Conservation (phyloP, 2,329 filamentous ascomycete genomes). For the Aureobasidium sp. region DNA sequence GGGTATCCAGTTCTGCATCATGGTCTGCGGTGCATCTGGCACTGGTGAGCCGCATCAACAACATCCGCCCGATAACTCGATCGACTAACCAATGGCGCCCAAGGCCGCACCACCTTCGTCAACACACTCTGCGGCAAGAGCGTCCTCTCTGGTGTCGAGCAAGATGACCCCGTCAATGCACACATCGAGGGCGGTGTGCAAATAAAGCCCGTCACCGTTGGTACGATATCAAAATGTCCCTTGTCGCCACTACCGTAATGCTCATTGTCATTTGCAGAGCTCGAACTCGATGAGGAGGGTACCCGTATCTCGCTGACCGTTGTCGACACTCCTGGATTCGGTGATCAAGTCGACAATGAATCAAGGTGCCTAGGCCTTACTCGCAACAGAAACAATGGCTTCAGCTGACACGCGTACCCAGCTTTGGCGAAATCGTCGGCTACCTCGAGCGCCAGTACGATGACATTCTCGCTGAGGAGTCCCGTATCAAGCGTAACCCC, state of each 20-base stretch:
- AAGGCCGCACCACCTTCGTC: conserved; percentile 96
- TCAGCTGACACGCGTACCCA: conserved; percentile 34
- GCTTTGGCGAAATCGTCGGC: conserved; percentile 94
- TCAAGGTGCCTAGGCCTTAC: conserved; percentile 60
- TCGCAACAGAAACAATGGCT: conserved; percentile 2
- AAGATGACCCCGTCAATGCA: conserved; percentile 79
- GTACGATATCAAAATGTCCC: conserved; percentile 44
- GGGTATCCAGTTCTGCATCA: conserved; percentile 99
- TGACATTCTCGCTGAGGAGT: conserved; percentile 97
- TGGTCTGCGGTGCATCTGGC: conserved; percentile 98
- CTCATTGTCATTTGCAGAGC: conserved; percentile 48
- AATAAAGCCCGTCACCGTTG: conserved; percentile 97
- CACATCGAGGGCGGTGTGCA: conserved; percentile 94
- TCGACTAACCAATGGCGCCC: not conserved
- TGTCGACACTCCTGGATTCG: conserved; percentile 96
- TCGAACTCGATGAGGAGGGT: conserved; percentile 95
- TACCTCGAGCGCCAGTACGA: conserved; percentile 99
- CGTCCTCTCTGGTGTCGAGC: conserved; percentile 84
- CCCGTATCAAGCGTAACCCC: conserved; percentile 99
- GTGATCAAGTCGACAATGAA: conserved; percentile 99
- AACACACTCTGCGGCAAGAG: conserved; percentile 97
- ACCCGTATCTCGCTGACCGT: conserved; percentile 97
- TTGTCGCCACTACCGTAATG: not conserved
- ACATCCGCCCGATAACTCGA: conserved; percentile 27
- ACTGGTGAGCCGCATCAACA: conserved; percentile 57